phyloP scores from a whole-genome alignment of 495 filamentous ascomycete genomes.

The Friedmanniomyces simplex region DNA sequence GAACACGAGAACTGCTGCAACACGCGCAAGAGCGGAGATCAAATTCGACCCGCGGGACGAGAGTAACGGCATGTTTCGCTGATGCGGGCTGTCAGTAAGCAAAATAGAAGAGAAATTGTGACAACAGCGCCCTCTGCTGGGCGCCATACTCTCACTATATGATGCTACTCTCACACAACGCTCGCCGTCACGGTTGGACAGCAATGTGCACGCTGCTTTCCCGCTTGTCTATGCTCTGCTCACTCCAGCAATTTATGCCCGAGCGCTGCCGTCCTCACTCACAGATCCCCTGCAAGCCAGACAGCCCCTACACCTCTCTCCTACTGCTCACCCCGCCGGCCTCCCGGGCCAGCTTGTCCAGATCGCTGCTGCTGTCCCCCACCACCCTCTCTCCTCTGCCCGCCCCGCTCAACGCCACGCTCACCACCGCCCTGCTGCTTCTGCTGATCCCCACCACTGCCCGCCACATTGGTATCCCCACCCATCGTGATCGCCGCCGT shows the following conservation, averaged over 20 bases:
- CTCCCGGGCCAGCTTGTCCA: constrained; percentile 19
- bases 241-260: neutral
- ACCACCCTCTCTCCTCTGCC: constrained; percentile 14
- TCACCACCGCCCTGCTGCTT: constrained; percentile 24
- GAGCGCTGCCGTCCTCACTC: neutral
- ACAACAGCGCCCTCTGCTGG: neutral
- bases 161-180: neutral
- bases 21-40: no score
- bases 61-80: no score
- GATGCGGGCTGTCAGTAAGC: neutral
- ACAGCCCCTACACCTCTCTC: neutral
- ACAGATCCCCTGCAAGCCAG: neutral
- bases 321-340: constrained; percentile 13
- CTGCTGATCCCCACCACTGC: neutral
- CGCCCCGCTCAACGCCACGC: constrained; percentile 13
- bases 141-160: constrained; percentile 4
- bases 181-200: neutral
- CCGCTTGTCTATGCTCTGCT: neutral
- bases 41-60: no score
- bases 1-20: no score
- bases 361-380: neutral
- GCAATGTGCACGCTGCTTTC: neutral
- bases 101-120: neutral
- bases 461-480: constrained; percentile 9
- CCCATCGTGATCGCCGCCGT: constrained; percentile 63